phyloP scores from a whole-genome alignment of 192 early-diverging fungal genomes.

The Jimgerdemannia lactiflua region DNA sequence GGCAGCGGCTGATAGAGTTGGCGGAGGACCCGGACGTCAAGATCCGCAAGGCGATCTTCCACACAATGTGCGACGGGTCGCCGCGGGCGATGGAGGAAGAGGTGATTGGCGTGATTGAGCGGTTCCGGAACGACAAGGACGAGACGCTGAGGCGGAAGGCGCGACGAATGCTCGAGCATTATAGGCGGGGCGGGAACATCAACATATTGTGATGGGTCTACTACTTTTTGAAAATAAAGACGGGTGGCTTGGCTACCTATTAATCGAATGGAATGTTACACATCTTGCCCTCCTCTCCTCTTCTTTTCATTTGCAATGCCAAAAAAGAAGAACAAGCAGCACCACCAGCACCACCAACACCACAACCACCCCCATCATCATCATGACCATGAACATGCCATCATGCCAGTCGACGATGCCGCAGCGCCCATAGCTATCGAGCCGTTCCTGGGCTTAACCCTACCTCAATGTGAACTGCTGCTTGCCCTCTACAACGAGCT shows the following conservation, averaged over 20 bases:
- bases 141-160: background rate
- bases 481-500: constrained; percentile 46
- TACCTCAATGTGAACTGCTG: constrained; percentile 43
- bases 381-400: background rate
- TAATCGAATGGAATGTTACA: no score
- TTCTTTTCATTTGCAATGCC: no score
- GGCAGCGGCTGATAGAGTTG: background rate
- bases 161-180: background rate
- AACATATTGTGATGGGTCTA: background rate
- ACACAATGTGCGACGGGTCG: background rate
- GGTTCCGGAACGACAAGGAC: background rate
- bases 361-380: background rate
- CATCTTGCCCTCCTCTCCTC: no score
- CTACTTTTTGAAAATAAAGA: no score
- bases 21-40: background rate
- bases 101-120: background rate
- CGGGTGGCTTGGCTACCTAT: no score
- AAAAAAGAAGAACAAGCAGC: constrained; percentile 5
- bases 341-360: background rate
- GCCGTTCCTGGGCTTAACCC: constrained; percentile 42
- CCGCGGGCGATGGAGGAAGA: background rate
- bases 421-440: constrained; percentile 10
- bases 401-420: background rate
- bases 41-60: background rate
- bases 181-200: background rate